Percentiles rank a stretch among this genome's conserved stretches.
These are phyloP conservation scores for Backusella sp. DNA, from an alignment of 192 early-diverging fungal genomes.

Conservation along the genomic window DNA sequence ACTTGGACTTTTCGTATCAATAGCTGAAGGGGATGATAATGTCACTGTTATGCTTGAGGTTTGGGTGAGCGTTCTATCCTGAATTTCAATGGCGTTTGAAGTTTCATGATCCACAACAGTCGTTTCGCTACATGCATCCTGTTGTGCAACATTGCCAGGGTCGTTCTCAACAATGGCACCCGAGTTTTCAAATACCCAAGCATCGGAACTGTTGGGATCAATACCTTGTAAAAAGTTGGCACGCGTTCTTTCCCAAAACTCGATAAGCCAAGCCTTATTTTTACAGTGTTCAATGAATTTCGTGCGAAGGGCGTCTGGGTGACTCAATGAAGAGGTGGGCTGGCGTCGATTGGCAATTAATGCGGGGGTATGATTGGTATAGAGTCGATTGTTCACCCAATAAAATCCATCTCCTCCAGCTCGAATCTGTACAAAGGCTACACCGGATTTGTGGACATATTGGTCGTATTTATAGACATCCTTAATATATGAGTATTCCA, in stretches of 20 bases:
- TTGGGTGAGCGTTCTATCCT: background rate
- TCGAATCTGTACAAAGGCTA: slow-evolving; percentile 90
- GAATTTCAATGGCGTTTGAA: background rate
- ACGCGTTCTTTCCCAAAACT: slow-evolving; percentile 60
- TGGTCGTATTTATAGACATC: slow-evolving; percentile 79
- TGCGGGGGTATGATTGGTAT: slow-evolving; percentile 54
- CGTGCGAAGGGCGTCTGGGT: slow-evolving; percentile 58
- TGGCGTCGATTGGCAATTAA: slow-evolving; percentile 37
- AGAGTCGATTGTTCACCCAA: slow-evolving; percentile 88
- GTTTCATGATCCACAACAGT: background rate
- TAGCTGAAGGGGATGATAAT: background rate
- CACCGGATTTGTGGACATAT: slow-evolving; percentile 86
- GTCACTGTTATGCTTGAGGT: background rate
- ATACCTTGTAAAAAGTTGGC: slow-evolving; percentile 16
- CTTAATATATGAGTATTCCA: slow-evolving; percentile 59
- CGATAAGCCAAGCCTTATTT: slow-evolving; percentile 52
- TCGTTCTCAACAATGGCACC: slow-evolving; percentile 13
- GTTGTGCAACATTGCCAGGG: background rate
- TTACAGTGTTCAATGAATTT: slow-evolving; percentile 64
- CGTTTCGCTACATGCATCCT: background rate
- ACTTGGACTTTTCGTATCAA: background rate
- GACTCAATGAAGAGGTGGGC: slow-evolving; percentile 29
- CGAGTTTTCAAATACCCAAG: slow-evolving; percentile 32
- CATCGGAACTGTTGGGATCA: slow-evolving; percentile 10
- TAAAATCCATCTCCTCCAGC: slow-evolving; percentile 68